phyloP scores from a whole-genome alignment of 2,329 filamentous ascomycete genomes.

The Aciculosporium take region DNA sequence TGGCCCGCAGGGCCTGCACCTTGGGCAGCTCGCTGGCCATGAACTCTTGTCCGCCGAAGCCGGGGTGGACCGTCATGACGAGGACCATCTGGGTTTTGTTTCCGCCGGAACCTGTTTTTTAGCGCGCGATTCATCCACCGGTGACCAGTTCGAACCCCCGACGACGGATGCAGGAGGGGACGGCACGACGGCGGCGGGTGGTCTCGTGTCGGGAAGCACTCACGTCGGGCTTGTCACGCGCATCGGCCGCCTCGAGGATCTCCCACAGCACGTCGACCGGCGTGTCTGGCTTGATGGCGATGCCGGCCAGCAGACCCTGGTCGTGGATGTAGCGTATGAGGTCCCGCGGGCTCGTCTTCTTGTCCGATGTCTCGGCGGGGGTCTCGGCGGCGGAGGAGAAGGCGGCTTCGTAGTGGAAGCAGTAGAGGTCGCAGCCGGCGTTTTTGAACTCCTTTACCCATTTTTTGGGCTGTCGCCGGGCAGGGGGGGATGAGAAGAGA shows the following conservation, averaged over 20 bases:
- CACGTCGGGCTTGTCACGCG: slow-evolving; percentile 77
- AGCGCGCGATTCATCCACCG: not conserved
- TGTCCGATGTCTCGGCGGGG: slow-evolving; percentile 53
- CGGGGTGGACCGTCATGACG: slow-evolving; percentile 95
- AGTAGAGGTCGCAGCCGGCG: slow-evolving; percentile 95
- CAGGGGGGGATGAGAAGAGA: slow-evolving; percentile 49
- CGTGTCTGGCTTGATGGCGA: slow-evolving; percentile 91
- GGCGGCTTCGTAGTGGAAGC: slow-evolving; percentile 98
- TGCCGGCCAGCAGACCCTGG: slow-evolving; percentile 74
- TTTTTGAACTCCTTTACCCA: slow-evolving; percentile 94
- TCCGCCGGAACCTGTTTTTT: too few species aligned
- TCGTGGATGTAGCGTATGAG: slow-evolving; percentile 85
- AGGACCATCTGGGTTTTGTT: slow-evolving; percentile 66
- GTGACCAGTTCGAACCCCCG: too few species aligned
- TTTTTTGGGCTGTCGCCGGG: slow-evolving; percentile 76
- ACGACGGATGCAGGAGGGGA: too few species aligned
- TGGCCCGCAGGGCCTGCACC: slow-evolving; percentile 66
- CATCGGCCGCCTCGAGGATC: slow-evolving; percentile 58
- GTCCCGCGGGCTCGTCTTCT: slow-evolving; percentile 67
- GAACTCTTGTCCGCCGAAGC: slow-evolving; percentile 96
- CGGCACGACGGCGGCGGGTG: too few species aligned
- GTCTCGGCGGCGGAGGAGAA: slow-evolving; percentile 73
- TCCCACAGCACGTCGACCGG: slow-evolving; percentile 85
- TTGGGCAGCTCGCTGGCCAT: slow-evolving; percentile 94
- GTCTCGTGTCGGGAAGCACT: slow-evolving; percentile 26